A percentile compares a stretch with the other conserved stretches of the same genome.
Conservation (phyloP, 2,329 filamentous ascomycete genomes). For the Fusarium foetens region DNA sequence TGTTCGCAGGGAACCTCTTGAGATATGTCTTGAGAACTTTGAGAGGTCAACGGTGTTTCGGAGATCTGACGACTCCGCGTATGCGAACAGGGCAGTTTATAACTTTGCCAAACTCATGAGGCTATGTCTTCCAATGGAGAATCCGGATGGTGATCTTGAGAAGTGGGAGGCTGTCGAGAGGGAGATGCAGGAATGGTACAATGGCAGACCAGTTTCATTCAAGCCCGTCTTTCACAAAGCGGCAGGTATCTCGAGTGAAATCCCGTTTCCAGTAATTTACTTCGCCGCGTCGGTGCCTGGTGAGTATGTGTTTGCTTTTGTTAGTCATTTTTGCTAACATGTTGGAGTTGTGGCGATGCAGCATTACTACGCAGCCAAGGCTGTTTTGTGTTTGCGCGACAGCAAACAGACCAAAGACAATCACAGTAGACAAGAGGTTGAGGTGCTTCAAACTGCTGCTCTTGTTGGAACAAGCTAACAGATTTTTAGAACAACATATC, state of each 20-base stretch:
- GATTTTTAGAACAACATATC: neutral
- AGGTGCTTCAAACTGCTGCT: rapidly evolving
- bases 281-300: neutral
- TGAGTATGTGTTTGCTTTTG: rapidly evolving
- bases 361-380: constrained; percentile 7
- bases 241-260: rapidly evolving
- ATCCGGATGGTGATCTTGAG: rapidly evolving
- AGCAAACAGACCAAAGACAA: rapidly evolving
- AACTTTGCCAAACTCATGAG: neutral
- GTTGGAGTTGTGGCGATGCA: neutral
- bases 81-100: neutral
- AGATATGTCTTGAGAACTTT: constrained; percentile 5
- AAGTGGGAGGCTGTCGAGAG: neutral
- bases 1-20: neutral
- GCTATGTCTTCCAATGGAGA: neutral
- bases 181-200: neutral
- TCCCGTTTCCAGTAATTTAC: neutral
- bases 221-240: neutral
- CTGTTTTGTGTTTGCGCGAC: neutral
- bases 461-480: neutral
- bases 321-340: too few relatives aligned
- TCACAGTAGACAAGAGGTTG: neutral
- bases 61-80: neutral
- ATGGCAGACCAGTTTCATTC: neutral
- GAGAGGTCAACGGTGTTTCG: neutral